Evolutionary conservation across 108 stramenopile species (phyloP), one percentile per base, ranked within the genome.

Genomic region (Epithemia pelagica): DNA sequence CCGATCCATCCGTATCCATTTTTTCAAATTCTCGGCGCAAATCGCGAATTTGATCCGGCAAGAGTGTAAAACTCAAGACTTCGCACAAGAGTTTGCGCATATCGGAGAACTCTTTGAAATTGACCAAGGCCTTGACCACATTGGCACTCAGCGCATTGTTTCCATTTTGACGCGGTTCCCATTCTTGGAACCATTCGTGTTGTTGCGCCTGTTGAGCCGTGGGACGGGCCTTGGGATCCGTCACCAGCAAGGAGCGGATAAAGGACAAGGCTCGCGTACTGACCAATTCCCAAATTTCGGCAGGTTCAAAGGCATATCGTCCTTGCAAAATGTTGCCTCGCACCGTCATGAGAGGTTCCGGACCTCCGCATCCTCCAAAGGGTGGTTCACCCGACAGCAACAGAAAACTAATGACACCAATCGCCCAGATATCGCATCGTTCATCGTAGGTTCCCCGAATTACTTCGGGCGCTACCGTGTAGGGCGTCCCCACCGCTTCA

Each of bases 401-500:
- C 19, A 95, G 62, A 68, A 85, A 95, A 5, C 89, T 78, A 67
- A 95, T 89, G 22, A 91, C 94, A 22, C 93, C 92, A 66, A 90
- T 76, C 2, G 88, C 83, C 93, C 93, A 95, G 26, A 95, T 74
- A 70, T 90, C 93, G 66, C 93, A 95, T 28, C 87, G 70, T 67
- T 91, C 89, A 75, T 95, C 86, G 75, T 95, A 95, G 52, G 73
- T 67, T 2, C 89, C 90, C 30, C 81, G 76, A 61, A 95, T 82
- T 18, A 95, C 90, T 78, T 95, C 93, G 2, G 93, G 93, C 0
- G 93, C 90, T 0, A 95, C 89, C 15, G 88, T 88, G 59, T 94
- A 94, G 20, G 92, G 92, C 10, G 92, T 94, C 27, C 92, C 92
- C 1, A 94, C 92, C 20, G 92, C 89, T 60, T 95, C 92, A 27